Evolutionary conservation across 306 rosid genomes (phyloP).

Genomic region (Casuarina cunninghamiana): DNA sequence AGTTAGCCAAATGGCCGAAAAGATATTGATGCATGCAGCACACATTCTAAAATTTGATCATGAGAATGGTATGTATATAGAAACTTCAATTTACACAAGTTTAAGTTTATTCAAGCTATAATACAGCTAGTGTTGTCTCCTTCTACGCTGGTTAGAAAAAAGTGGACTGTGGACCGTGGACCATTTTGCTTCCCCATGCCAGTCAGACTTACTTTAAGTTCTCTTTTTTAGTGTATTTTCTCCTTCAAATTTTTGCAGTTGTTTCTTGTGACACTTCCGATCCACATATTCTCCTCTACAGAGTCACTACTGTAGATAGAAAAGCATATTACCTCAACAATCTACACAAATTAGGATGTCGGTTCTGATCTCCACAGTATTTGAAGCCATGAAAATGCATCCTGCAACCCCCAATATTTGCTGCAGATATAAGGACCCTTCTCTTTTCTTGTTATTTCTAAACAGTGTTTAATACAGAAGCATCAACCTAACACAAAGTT

Average conservation of each 20-base stretch:
- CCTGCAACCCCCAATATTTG: slow-evolving; percentile 8
- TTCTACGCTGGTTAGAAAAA: neutral
- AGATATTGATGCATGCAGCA: neutral
- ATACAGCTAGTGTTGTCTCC: slow-evolving; percentile 17
- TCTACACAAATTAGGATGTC: slow-evolving; percentile 9
- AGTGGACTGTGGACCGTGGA: neutral
- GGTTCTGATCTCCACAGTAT: slow-evolving; percentile 13
- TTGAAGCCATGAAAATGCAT: slow-evolving; percentile 5
- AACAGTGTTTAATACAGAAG: neutral
- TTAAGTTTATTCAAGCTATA: slow-evolving; percentile 16
- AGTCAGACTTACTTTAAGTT: slow-evolving; percentile 4
- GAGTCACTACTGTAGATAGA: slow-evolving; percentile 4
- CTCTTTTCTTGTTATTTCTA: neutral
- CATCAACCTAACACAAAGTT: neutral
- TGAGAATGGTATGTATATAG: neutral
- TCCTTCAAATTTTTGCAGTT: slow-evolving; percentile 17
- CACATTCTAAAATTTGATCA: neutral
- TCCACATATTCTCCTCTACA: neutral
- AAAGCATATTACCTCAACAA: slow-evolving; percentile 7
- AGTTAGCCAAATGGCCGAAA: slow-evolving; percentile 15
- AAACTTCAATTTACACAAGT: slow-evolving; percentile 20
- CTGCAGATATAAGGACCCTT: slow-evolving; percentile 10
- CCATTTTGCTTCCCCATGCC: neutral
- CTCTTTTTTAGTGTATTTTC: neutral
- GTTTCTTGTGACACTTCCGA: neutral